Base-by-base conservation (phyloP, 2,329 filamentous ascomycete species). In the Arthroderma sp. region DNA sequence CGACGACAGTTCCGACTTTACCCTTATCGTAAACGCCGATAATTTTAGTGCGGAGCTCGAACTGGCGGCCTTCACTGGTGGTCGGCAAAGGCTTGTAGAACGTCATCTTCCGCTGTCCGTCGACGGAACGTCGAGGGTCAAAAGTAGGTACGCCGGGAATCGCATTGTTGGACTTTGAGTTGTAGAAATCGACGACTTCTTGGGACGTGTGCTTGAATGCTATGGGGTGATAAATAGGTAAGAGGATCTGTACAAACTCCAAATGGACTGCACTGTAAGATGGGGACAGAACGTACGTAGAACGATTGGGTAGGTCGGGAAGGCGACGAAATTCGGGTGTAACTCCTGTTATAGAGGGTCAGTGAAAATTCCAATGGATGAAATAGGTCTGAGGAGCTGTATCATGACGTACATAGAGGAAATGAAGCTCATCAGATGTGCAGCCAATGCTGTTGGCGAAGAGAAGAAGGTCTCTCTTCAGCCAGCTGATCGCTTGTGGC, bases 11-110 rank as follows among this genome's bases (percentile, higher is more conserved):
- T 46, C 84, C 84, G 0, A 85, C 77, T 53, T 84, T 83, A 56
- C 86, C 86, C 71, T 93, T 94, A 69, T 94, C 86, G 63, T 91
- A 93, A 33, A 93, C 83, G 42, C 86, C 86, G 15, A 93, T 64
- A 27, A 93, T 83, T 60, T 82, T 87, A 57, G 73, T 79, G 54
- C 83, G 76, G 50, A 84, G 67, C 70, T 91, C 82, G 62, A 93
- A 91, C 51, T 75, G 77, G 51, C 71, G 72, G 48, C 85, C 86
- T 7, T 71, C 78, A 34, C 81, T 87, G 5, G 76, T 75, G 0
- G 80, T 66, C 8, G 86, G 86, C 4, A 94, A 72, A 5, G 80
- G 77, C 66, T 86, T 86, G 62, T 84, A 66, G 65, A 91, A 82
- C 46, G 81, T 74, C 51, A 93, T 77, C 58, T 78, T 79, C 56